Evolutionary conservation across 495 filamentous ascomycete species (phyloP).

Genomic region (Penicillium cinerascens): DNA sequence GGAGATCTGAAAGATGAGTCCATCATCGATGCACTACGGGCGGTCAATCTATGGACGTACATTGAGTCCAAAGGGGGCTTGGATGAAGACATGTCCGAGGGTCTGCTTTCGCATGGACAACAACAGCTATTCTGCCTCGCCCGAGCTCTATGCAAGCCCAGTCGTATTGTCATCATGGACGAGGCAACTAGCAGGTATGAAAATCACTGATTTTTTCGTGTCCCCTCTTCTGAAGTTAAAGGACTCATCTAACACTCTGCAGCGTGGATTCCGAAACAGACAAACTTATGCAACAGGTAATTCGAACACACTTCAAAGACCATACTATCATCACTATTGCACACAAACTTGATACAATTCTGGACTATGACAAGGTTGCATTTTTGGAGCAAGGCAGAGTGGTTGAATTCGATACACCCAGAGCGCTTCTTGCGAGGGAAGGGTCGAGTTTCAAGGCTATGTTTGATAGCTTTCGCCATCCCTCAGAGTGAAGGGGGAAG

Average conservation of each 20-base stretch:
- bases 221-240: not conserved
- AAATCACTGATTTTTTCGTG: not conserved
- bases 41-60: slow-evolving; percentile 36
- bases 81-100: slow-evolving; percentile 34
- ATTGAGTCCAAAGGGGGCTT: slow-evolving; percentile 39
- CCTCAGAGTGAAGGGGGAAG: not conserved
- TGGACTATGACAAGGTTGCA: slow-evolving; percentile 35
- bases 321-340: slow-evolving; percentile 34
- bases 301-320: slow-evolving; percentile 26
- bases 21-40: slow-evolving; percentile 36
- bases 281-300: slow-evolving; percentile 28
- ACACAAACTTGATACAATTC: slow-evolving; percentile 32
- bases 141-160: slow-evolving; percentile 30
- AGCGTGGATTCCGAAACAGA: slow-evolving; percentile 35
- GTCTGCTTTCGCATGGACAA: slow-evolving; percentile 42
- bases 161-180: slow-evolving; percentile 41
- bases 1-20: slow-evolving; percentile 26
- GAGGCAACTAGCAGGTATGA: slow-evolving; percentile 44
- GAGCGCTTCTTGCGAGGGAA: slow-evolving; percentile 15
- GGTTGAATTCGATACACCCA: slow-evolving; percentile 29
- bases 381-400: slow-evolving; percentile 30
- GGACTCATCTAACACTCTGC: not conserved
- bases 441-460: slow-evolving; percentile 17
- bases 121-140: slow-evolving; percentile 48
- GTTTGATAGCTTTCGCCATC: slow-evolving; percentile 14